Conservation (phyloP, 2,329 filamentous ascomycete species). For the Colletotrichum zoysiae region DNA sequence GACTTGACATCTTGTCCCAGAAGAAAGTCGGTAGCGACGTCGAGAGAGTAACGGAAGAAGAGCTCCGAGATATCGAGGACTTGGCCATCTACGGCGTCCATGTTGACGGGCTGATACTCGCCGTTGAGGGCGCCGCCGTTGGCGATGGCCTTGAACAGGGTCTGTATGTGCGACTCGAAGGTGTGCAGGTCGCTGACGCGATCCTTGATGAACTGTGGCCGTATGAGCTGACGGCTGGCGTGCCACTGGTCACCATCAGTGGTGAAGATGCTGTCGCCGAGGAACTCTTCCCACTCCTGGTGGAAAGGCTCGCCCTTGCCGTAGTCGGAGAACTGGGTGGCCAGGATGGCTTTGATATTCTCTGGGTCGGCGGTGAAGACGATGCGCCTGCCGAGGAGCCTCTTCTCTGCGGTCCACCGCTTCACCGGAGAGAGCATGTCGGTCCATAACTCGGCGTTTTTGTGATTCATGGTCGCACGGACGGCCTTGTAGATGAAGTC, state of each 20-base stretch:
- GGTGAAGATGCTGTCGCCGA: slow-evolving; percentile 82
- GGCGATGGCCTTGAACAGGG: slow-evolving; percentile 76
- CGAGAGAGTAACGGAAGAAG: slow-evolving; percentile 87
- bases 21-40: slow-evolving; percentile 88
- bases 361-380: slow-evolving; percentile 86
- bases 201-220: slow-evolving; percentile 89
- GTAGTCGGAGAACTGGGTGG: slow-evolving; percentile 85
- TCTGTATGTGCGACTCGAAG: slow-evolving; percentile 83
- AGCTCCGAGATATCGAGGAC: slow-evolving; percentile 80
- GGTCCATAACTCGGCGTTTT: slow-evolving; percentile 73
- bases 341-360: slow-evolving; percentile 92
- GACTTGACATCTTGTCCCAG: slow-evolving; percentile 80
- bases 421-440: slow-evolving; percentile 59
- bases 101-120: slow-evolving; percentile 73
- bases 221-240: slow-evolving; percentile 81
- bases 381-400: slow-evolving; percentile 67
- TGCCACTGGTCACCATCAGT: slow-evolving; percentile 88
- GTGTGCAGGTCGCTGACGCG: slow-evolving; percentile 84
- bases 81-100: slow-evolving; percentile 70
- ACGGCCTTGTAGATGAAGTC: slow-evolving; percentile 74
- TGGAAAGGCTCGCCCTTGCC: slow-evolving; percentile 86
- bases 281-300: slow-evolving; percentile 78
- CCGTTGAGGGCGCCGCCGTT: slow-evolving; percentile 69
- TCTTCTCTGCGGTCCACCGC: slow-evolving; percentile 71
- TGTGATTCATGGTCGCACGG: slow-evolving; percentile 62